A percentile compares a stretch with the other conserved stretches of the same genome.
These are phyloP conservation scores for Trichomonas vaginalis DNA, from an alignment of 208 protist species.

Conservation along the genomic window DNA sequence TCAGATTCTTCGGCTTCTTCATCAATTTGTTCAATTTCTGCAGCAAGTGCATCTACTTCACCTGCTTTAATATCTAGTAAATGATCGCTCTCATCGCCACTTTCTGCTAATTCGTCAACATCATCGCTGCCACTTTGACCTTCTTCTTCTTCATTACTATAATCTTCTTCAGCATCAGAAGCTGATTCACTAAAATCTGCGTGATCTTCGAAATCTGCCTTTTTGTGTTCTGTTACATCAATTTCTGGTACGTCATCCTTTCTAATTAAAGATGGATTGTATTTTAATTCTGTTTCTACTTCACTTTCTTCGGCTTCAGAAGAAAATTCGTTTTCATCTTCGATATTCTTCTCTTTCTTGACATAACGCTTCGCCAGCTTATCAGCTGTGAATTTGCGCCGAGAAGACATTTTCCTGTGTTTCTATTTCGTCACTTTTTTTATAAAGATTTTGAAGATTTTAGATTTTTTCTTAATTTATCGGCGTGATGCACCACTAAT, in stretches of 20 bases:
- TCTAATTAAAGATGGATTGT: neutral
- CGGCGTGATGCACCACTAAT: no score
- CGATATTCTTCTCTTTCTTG: neutral
- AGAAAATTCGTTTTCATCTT: neutral
- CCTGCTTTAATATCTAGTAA: neutral
- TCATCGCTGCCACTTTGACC: neutral
- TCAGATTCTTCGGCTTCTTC: neutral
- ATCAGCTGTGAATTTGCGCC: neutral
- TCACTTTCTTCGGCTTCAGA: neutral
- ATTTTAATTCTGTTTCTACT: neutral
- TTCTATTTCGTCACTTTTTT: no score
- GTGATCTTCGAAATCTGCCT: neutral
- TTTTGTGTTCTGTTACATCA: neutral
- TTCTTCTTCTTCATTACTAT: neutral
- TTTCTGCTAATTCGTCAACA: neutral
- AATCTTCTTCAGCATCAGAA: neutral
- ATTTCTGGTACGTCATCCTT: neutral
- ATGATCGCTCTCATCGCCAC: neutral
- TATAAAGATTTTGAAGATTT: no score
- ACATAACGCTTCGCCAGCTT: neutral
- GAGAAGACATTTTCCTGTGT: neutral
- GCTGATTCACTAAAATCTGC: neutral
- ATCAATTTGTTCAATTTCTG: neutral
- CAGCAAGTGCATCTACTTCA: neutral
- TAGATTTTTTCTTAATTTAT: no score